Percentiles rank a stretch among this genome's conserved stretches.
phyloP scores from a whole-genome alignment of 805 yeast genomes.

The Suhomyces kilbournensis region DNA sequence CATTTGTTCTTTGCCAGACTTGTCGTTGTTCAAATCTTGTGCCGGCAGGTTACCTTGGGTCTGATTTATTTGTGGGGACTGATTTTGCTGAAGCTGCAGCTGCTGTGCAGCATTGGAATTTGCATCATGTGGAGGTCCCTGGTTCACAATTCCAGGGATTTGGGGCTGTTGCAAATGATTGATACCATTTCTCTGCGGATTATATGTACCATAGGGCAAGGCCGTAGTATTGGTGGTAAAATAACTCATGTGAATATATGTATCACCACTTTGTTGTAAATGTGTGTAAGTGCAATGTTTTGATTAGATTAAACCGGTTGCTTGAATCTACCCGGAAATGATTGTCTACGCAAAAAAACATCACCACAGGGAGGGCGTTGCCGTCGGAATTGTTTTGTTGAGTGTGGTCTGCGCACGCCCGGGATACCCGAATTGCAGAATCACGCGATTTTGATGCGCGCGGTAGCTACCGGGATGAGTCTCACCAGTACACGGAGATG shows the following conservation, averaged over 20 bases:
- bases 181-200: conserved; percentile 4
- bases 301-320: background rate
- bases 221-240: conserved; percentile 5
- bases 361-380: background rate
- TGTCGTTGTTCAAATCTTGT: background rate
- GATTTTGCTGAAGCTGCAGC: conserved; percentile 2
- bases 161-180: conserved; percentile 6
- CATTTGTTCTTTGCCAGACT: background rate
- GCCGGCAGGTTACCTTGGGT: background rate
- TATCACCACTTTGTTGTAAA: background rate
- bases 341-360: background rate
- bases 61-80: background rate
- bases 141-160: conserved; percentile 6
- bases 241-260: conserved; percentile 6
- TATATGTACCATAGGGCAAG: conserved; percentile 9
- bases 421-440: background rate
- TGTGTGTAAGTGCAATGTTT: background rate
- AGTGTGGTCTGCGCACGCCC: background rate
- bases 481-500: background rate
- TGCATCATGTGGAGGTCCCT: conserved; percentile 2
- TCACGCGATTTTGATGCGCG: background rate
- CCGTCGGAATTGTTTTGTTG: background rate
- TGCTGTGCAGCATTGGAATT: conserved; percentile 1
- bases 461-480: background rate
- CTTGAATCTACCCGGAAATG: background rate